A percentile compares a stretch with the other conserved stretches of the same genome.
These are phyloP conservation scores for Liquidambar formosana DNA, from an alignment of 164 flowering plant species.

Conservation along the genomic window DNA sequence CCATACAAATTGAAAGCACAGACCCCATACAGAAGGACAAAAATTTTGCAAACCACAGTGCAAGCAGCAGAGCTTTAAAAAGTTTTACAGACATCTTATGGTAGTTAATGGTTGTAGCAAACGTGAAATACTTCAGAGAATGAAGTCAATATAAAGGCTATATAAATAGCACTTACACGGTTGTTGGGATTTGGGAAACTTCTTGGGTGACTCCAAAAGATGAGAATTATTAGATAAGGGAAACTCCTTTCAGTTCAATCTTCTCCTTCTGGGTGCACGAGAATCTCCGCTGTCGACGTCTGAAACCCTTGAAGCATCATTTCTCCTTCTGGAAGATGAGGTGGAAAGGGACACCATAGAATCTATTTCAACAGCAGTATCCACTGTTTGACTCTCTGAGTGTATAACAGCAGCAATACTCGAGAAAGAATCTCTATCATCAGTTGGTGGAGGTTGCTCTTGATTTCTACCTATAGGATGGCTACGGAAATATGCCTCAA, in stretches of 20 bases:
- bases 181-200: neutral
- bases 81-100: conserved; percentile 1
- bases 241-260: conserved; percentile 38
- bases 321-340: conserved; percentile 59
- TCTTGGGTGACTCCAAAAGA: neutral
- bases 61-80: neutral
- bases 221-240: conserved; percentile 1
- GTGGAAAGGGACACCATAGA: conserved; percentile 60
- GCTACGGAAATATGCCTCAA: conserved; percentile 42
- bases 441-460: conserved; percentile 48
- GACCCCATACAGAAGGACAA: conserved; percentile 1
- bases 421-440: conserved; percentile 75
- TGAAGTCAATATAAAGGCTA: conserved; percentile 11
- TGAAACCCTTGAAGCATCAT: conserved; percentile 56
- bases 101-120: neutral
- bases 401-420: conserved; percentile 74
- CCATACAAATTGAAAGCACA: conserved; percentile 7
- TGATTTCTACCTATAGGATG: conserved; percentile 44
- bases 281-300: conserved; percentile 72
- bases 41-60: neutral
- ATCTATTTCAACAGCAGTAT: conserved; percentile 75
- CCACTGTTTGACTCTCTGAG: conserved; percentile 62
- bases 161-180: conserved; percentile 16
- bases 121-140: neutral
- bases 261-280: conserved; percentile 67